Conservation (phyloP, 1,284 basidiomycete genomes). For the Thelephora terrestris region DNA sequence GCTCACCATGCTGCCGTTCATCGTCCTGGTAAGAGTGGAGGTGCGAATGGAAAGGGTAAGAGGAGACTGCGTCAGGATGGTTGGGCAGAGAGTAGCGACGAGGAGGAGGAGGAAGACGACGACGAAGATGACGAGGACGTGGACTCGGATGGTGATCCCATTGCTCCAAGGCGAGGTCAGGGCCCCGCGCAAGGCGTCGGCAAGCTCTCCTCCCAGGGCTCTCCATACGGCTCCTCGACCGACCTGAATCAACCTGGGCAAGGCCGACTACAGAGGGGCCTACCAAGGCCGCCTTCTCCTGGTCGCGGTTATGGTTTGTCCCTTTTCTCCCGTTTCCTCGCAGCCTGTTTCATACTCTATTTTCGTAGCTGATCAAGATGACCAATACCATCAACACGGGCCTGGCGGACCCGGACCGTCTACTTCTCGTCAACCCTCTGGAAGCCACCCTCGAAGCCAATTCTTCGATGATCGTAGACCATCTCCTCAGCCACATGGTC, state of each 20-base stretch:
- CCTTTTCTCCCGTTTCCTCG: neutral
- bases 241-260: constrained; percentile 16
- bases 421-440: constrained; percentile 19
- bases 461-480: constrained; percentile 33
- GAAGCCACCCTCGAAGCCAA: constrained; percentile 31
- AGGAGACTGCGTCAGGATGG: constrained; percentile 31
- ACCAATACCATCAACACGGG: constrained; percentile 10
- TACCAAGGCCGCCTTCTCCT: constrained; percentile 33
- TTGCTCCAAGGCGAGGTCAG: constrained; percentile 22
- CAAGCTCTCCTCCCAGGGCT: constrained; percentile 18
- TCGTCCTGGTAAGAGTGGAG: constrained; percentile 46
- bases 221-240: constrained; percentile 16
- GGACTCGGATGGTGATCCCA: constrained; percentile 49
- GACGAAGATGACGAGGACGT: constrained; percentile 69
- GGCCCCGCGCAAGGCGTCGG: constrained; percentile 19
- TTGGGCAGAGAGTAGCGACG: constrained; percentile 70
- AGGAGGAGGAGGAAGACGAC: constrained; percentile 73
- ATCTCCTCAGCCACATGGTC: constrained; percentile 26
- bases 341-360: neutral
- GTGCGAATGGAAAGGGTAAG: constrained; percentile 46
- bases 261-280: constrained; percentile 22
- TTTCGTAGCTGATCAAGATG: constrained; percentile 14
- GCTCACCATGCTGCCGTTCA: constrained; percentile 65
- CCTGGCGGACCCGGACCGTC: constrained; percentile 14
- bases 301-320: constrained; percentile 22